Base-by-base conservation (phyloP, 768 basidiomycete species). In the Tulasnella sp. region DNA sequence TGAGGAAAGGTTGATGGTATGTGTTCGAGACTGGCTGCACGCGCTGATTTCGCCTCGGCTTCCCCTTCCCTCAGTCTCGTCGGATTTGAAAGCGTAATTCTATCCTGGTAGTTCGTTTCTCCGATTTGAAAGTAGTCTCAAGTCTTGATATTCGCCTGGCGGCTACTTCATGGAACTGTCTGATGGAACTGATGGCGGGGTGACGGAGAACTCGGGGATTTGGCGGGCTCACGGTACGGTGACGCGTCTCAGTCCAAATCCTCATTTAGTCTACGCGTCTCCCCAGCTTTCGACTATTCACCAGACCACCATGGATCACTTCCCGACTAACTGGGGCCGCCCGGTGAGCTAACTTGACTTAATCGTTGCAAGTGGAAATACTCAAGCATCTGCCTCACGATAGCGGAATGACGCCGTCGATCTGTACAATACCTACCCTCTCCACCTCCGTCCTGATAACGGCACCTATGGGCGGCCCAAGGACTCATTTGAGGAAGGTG, bases 291-390 rank as follows among this genome's bases (percentile, higher is more conserved):
- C 64, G 28, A 2, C 64, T 37, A 73, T 42, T 75, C 16, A 34
- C 74, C 31, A 40, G 37, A 54, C 20, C 20, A 22, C 82, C 85
- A 94, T 95, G 94, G 93, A 95, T 85, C 94, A 95, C 85, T 93
- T 93, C 86, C 93, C 94, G 48, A 91, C 91, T 46, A 93, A 92
- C 88, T 95, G 94, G 94, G 94, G 94, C 48, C 89, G 92, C 72
- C 93, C 93, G 74, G 93, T 93, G 85, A 83, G 93, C 86, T n/a
- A 34, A 78, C 0, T 24, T 7, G 3, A 75, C 37, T 22, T 16
- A 58, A 54, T 46, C 64, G 9, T 73, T 0, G 18, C 14, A 20
- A 24, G 41, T 74, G 28, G 40, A 41, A 24, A 46, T 75, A 24
- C 50, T 73, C 42, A 78, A 77, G 34, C 20, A 4, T 22, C 28